Percentiles rank a stretch among this genome's conserved stretches.
These are phyloP conservation scores for Aurinia saxatilis DNA, from an alignment of 345 rosid genomes.

Conservation along the genomic window DNA sequence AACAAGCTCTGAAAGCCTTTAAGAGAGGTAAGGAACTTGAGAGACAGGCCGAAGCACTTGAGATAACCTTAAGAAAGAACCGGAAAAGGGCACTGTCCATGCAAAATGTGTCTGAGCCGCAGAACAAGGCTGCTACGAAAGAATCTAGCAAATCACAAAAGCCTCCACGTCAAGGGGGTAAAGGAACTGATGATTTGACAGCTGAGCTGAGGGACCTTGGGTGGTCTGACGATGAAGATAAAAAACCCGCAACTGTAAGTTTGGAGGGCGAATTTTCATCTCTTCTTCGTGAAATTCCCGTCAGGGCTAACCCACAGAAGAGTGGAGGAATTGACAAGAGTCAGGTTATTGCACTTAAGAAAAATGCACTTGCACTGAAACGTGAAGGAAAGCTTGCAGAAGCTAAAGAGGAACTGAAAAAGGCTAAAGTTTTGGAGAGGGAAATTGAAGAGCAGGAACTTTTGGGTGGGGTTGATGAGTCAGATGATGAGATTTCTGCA, in stretches of 20 bases:
- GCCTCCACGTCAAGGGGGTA: slow-evolving; percentile 30
- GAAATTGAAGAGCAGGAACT: slow-evolving; percentile 85
- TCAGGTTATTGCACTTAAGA: slow-evolving; percentile 61
- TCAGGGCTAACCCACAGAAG: slow-evolving; percentile 27
- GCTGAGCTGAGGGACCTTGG: slow-evolving; percentile 76
- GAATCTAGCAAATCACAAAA: slow-evolving; percentile 43
- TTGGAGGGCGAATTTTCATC: slow-evolving; percentile 83
- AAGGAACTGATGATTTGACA: slow-evolving; percentile 49
- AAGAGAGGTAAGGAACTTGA: slow-evolving; percentile 95
- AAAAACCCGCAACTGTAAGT: slow-evolving; percentile 41
- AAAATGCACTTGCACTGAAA: slow-evolving; percentile 70
- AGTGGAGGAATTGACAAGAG: slow-evolving; percentile 45
- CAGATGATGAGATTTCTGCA: slow-evolving; percentile 86
- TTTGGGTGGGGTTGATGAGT: slow-evolving; percentile 66
- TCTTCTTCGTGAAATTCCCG: slow-evolving; percentile 54
- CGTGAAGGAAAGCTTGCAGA: slow-evolving; percentile 91
- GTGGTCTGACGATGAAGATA: slow-evolving; percentile 71
- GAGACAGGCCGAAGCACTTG: slow-evolving; percentile 79
- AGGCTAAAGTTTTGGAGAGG: slow-evolving; percentile 79
- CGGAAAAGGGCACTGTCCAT: slow-evolving; percentile 40
- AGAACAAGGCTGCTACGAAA: slow-evolving; percentile 33
- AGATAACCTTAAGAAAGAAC: slow-evolving; percentile 47
- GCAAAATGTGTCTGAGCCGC: slow-evolving; percentile 27
- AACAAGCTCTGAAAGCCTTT: slow-evolving; percentile 79
- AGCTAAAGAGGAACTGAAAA: slow-evolving; percentile 94